phyloP scores from a whole-genome alignment of 2,329 filamentous ascomycete species.

The Microcyclospora pomicola region DNA sequence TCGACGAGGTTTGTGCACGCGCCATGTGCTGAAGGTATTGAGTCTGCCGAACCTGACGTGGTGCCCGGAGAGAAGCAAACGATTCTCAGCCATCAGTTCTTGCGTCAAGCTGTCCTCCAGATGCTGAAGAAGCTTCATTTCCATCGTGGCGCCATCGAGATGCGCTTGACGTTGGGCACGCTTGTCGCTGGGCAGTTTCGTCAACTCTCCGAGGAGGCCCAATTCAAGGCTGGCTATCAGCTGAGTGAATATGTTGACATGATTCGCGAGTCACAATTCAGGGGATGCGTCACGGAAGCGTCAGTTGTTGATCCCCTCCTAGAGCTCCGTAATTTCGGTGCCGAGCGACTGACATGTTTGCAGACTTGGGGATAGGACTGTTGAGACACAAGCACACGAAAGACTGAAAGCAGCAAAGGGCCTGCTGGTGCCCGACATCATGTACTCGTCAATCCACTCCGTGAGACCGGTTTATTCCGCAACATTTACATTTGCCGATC shows the following conservation, averaged over 20 bases:
- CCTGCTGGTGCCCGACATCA: slow-evolving; percentile 14
- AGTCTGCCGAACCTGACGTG: neutral
- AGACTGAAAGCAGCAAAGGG: slow-evolving; percentile 9
- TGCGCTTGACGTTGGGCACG: slow-evolving; percentile 23
- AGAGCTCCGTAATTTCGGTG: no score
- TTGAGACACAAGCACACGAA: slow-evolving; percentile 10
- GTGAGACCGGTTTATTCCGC: slow-evolving; percentile 18
- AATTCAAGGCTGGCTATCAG: slow-evolving; percentile 5
- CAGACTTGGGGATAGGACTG: slow-evolving; percentile 16
- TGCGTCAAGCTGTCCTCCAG: slow-evolving; percentile 11
- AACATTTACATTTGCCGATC: slow-evolving; percentile 16
- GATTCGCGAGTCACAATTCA: slow-evolving; percentile 17
- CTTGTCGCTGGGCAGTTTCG: no score
- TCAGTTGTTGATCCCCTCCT: slow-evolving; percentile 8
- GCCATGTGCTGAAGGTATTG: slow-evolving; percentile 6
- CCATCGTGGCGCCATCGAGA: slow-evolving; percentile 20
- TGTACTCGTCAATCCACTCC: slow-evolving; percentile 10
- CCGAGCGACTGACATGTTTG: slow-evolving; percentile 4
- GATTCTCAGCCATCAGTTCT: slow-evolving; percentile 3
- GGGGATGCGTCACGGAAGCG: slow-evolving; percentile 20
- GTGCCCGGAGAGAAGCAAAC: neutral
- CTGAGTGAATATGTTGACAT: slow-evolving; percentile 21
- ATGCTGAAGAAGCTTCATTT: slow-evolving; percentile 20
- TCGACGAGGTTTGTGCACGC: neutral
- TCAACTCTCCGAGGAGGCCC: no score